Percentiles rank a stretch among this genome's conserved stretches.
phyloP scores from a whole-genome alignment of 176 grass and related monocot genomes.

The Cenchrus americanus region DNA sequence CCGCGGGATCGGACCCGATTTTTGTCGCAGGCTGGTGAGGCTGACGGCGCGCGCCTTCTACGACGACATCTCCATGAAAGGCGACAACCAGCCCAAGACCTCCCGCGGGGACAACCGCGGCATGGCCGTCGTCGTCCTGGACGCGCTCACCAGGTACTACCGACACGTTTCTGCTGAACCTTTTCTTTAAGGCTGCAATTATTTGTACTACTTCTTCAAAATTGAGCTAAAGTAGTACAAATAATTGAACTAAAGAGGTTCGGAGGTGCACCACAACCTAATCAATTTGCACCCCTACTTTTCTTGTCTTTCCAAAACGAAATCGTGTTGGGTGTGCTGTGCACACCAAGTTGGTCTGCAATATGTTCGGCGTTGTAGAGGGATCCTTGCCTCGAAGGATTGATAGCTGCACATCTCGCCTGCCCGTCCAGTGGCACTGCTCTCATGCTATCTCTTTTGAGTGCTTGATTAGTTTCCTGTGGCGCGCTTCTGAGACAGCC shows the following conservation, averaged over 20 bases:
- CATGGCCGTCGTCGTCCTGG: conserved; percentile 95
- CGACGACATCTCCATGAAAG: conserved; percentile 90
- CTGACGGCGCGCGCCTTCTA: conserved; percentile 92
- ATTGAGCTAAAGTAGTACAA: too few species aligned
- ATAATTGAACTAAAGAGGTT: too few species aligned
- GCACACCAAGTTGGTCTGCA: neutral
- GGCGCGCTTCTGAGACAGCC: neutral
- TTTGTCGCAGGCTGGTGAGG: conserved; percentile 63
- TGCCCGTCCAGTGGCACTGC: too few species aligned
- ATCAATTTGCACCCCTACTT: too few species aligned
- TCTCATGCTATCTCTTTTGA: neutral
- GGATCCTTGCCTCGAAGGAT: neutral
- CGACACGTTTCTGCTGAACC: neutral
- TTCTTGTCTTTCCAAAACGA: neutral
- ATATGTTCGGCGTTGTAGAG: neutral
- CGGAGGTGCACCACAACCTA: too few species aligned
- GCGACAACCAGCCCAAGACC: conserved; percentile 88
- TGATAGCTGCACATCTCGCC: neutral
- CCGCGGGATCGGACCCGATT: neutral
- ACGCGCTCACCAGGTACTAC: conserved; percentile 75
- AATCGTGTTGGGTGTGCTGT: neutral
- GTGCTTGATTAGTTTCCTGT: neutral
- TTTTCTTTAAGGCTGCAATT: too few species aligned
- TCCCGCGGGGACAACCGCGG: conserved; percentile 95
- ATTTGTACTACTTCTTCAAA: too few species aligned